phyloP scores from a whole-genome alignment of 2,329 filamentous ascomycete genomes.

The Ophiostoma sp. region DNA sequence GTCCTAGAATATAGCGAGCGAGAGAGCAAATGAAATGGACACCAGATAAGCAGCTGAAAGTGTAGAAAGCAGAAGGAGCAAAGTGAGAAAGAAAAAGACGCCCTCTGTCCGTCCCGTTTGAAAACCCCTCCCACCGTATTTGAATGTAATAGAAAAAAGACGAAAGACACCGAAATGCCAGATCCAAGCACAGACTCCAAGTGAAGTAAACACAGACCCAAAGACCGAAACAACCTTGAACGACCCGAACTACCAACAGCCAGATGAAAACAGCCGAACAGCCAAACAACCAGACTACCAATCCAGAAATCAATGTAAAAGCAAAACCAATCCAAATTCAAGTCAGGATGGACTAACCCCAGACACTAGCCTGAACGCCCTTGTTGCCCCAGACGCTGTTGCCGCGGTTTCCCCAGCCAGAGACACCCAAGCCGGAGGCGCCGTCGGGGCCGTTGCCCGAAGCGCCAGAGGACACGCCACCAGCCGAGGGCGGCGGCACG shows the following conservation, averaged over 20 bases:
- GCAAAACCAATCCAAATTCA: neutral
- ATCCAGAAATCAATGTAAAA: neutral
- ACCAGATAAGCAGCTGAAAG: neutral
- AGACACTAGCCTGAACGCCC: slow-evolving; percentile 86
- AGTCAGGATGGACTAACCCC: slow-evolving; percentile 59
- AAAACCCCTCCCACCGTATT: neutral
- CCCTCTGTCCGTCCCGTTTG: neutral
- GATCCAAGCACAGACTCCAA: slow-evolving; percentile 12
- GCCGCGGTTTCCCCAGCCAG: slow-evolving; percentile 73
- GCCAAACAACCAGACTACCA: neutral
- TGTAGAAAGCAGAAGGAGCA: neutral
- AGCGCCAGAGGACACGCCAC: slow-evolving; percentile 49
- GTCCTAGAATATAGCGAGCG: neutral
- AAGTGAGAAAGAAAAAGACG: neutral
- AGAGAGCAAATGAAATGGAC: neutral
- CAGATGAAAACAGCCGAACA: neutral
- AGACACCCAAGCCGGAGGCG: slow-evolving; percentile 27
- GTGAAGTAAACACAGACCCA: slow-evolving; percentile 7
- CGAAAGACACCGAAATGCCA: slow-evolving; percentile 7
- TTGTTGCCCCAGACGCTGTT: slow-evolving; percentile 76
- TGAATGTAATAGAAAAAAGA: neutral
- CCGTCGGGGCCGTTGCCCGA: slow-evolving; percentile 41
- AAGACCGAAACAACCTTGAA: slow-evolving; percentile 1
- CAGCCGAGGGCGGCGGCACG: slow-evolving; percentile 36
- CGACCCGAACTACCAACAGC: neutral